Conservation (phyloP, 2,329 filamentous ascomycete genomes). For the Fusarium sp. region DNA sequence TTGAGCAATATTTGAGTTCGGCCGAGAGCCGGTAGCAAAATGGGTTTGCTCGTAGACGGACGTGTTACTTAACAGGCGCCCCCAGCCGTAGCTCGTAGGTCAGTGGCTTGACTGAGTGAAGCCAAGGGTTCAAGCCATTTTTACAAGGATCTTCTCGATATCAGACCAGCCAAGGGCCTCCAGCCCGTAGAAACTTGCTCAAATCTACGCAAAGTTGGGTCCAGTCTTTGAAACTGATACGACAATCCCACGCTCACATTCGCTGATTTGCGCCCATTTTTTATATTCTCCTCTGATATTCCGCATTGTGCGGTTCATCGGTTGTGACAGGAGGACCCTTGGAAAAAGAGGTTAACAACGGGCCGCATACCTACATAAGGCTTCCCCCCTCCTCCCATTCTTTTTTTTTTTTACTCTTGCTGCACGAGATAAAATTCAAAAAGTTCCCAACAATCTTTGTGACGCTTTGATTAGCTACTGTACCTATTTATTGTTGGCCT, state of each 20-base stretch:
- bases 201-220: conserved; percentile 34
- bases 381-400: not conserved
- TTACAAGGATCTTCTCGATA: conserved; percentile 4
- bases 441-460: conserved; percentile 6
- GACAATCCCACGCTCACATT: conserved; percentile 10
- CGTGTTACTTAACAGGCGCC: not conserved
- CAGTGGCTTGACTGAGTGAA: not conserved
- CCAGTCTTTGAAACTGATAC: conserved; percentile 13
- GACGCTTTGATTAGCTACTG: not conserved
- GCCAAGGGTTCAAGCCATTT: not conserved
- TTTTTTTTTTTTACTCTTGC: not conserved
- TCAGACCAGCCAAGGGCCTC: conserved; percentile 15
- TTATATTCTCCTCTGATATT: not conserved
- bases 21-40: not conserved
- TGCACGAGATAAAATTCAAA: not conserved
- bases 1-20: conserved; percentile 2
- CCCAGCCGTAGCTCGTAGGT: not conserved
- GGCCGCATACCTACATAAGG: not conserved
- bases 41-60: not conserved
- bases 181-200: conserved; percentile 40
- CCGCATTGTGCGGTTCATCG: not conserved
- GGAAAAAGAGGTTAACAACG: not conserved
- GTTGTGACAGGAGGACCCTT: not conserved
- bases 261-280: not conserved
- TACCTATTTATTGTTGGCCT: not conserved